A percentile compares a stretch with the other conserved stretches of the same genome.
These are phyloP conservation scores for Carex littledalei DNA, from an alignment of 176 grass and related monocot genomes.

Conservation along the genomic window DNA sequence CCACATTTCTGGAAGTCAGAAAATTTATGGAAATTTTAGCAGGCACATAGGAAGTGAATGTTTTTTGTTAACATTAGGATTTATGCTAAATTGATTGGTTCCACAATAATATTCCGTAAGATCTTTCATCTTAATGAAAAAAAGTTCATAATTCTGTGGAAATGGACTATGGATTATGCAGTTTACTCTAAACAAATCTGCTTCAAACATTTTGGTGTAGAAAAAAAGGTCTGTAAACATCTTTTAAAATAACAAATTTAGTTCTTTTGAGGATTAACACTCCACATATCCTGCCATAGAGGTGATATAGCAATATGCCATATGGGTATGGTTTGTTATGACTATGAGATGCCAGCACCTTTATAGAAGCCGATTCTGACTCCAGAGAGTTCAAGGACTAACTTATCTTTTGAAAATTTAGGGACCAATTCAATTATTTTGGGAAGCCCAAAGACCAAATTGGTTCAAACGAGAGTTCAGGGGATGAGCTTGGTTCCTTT, in stretches of 20 bases:
- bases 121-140: not conserved
- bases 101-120: not conserved
- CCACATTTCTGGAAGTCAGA: not conserved
- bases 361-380: not conserved
- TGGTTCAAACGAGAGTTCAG: not conserved
- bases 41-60: not conserved
- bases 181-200: not conserved
- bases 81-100: not conserved
- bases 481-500: not conserved
- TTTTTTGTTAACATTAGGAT: not conserved
- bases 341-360: not conserved
- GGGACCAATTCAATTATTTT: not conserved
- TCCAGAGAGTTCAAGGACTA: not conserved
- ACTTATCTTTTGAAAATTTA: not conserved
- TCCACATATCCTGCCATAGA: not conserved
- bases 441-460: not conserved
- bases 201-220: not conserved
- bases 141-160: not conserved
- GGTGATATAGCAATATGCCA: not conserved
- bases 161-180: not conserved
- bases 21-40: not conserved
- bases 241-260: not conserved
- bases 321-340: not conserved
- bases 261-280: not conserved
- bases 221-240: not conserved